These are phyloP conservation scores for Opeltia flavorubescens DNA, from an alignment of 495 filamentous ascomycete genomes.

Conservation along the genomic window DNA sequence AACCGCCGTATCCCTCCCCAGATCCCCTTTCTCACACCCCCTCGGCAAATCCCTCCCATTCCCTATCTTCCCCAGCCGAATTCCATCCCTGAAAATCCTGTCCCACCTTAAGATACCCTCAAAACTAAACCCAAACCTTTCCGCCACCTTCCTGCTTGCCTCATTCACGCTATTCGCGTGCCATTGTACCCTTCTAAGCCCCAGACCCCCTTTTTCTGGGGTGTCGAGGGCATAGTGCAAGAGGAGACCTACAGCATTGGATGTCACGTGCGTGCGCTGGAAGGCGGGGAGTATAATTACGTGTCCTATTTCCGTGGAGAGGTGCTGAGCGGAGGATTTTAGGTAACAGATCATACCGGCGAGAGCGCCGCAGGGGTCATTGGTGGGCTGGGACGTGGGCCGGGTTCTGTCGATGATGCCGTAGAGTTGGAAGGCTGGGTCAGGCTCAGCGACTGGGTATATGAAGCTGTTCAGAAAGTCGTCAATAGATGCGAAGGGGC, in stretches of 20 bases:
- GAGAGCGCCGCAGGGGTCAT: neutral
- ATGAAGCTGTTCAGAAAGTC: neutral
- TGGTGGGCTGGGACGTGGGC: neutral
- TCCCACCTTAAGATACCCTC: slow-evolving; percentile 21
- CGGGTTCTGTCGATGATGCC: neutral
- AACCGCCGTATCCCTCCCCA: slow-evolving; percentile 8
- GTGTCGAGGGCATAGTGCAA: slow-evolving; percentile 19
- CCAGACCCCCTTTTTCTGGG: slow-evolving; percentile 14
- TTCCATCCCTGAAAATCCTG: slow-evolving; percentile 10
- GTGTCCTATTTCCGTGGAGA: slow-evolving; percentile 17
- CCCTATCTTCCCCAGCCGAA: neutral
- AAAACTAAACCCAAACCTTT: slow-evolving; percentile 18
- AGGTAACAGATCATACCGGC: neutral
- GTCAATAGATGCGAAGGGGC: neutral
- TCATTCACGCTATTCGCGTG: slow-evolving; percentile 14
- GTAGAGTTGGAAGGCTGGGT: neutral
- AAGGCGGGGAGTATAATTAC: slow-evolving; percentile 17
- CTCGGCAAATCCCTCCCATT: neutral
- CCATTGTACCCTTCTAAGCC: slow-evolving; percentile 21
- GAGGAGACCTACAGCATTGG: slow-evolving; percentile 20
- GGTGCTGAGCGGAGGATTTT: neutral
- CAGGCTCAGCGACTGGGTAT: neutral
- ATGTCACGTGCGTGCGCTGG: slow-evolving; percentile 20
- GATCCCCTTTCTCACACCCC: neutral
- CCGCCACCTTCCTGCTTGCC: slow-evolving; percentile 13